phyloP scores from a whole-genome alignment of 2,329 filamentous ascomycete species.

The Colletotrichum sp. region DNA sequence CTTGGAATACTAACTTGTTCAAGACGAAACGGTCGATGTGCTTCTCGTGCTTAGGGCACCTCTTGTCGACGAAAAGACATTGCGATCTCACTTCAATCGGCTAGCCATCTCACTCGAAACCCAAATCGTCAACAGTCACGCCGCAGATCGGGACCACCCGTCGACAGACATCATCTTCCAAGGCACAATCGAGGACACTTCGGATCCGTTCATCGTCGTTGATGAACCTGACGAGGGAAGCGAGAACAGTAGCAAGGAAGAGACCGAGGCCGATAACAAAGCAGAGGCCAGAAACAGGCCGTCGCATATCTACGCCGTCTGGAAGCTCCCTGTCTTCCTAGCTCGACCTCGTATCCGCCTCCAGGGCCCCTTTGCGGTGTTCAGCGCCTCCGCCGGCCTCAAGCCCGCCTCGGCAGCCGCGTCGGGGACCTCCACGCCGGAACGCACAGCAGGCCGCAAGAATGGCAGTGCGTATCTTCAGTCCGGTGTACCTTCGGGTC shows the following conservation, averaged over 20 bases:
- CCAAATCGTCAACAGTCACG: conserved; percentile 64
- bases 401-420: conserved; percentile 54
- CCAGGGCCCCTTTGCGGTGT: conserved; percentile 69
- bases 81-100: conserved; percentile 65
- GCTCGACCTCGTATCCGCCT: conserved; percentile 67
- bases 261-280: conserved; percentile 19
- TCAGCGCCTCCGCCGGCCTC: conserved; percentile 66
- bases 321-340: conserved; percentile 66
- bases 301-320: conserved; percentile 59
- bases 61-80: conserved; percentile 57
- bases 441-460: conserved; percentile 18
- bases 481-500: conserved; percentile 70
- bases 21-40: conserved; percentile 77
- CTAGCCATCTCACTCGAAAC: conserved; percentile 72
- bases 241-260: conserved; percentile 28
- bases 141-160: conserved; percentile 51
- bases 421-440: conserved; percentile 20
- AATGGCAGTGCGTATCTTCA: conserved; percentile 68
- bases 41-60: conserved; percentile 73
- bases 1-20: conserved; percentile 23
- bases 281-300: conserved; percentile 24
- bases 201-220: conserved; percentile 56
- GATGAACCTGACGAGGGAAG: conserved; percentile 40
- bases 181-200: conserved; percentile 53
- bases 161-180: conserved; percentile 66